These are phyloP conservation scores for Babesia caballi DNA, from an alignment of 169 alveolate species.

Conservation along the genomic window DNA sequence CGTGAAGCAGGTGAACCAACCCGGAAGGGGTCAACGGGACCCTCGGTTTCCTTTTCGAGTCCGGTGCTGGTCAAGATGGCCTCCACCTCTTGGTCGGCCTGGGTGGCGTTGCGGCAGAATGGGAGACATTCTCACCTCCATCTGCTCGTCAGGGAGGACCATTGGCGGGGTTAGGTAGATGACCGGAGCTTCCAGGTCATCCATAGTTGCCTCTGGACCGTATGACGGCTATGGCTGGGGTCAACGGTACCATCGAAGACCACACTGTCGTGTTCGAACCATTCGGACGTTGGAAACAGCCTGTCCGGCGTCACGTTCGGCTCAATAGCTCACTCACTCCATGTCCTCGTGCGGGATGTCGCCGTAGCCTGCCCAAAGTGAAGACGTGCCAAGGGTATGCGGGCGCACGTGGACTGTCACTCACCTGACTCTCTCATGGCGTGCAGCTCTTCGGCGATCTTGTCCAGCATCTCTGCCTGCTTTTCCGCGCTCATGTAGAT, in stretches of 20 bases:
- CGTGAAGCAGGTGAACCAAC: neutral
- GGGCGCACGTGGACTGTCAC: neutral
- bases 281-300: neutral
- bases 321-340: neutral
- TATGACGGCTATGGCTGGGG: too few species aligned
- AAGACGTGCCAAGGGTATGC: too few species aligned
- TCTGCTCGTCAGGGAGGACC: conserved; percentile 46
- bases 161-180: conserved; percentile 48
- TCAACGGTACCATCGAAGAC: neutral
- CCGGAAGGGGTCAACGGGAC: conserved; percentile 23
- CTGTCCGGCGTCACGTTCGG: neutral
- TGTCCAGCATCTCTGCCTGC: conserved; percentile 2
- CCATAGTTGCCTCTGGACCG: neutral
- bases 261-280: neutral
- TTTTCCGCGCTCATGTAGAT: neutral
- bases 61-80: conserved; percentile 32
- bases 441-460: neutral
- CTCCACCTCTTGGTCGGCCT: conserved; percentile 57
- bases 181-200: conserved; percentile 59
- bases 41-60: conserved; percentile 18
- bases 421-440: neutral
- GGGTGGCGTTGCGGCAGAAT: neutral
- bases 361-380: neutral
- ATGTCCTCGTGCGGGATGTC: neutral
- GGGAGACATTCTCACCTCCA: conserved; percentile 8